Conservation (phyloP, 352 stramenopile species). For the Globisporangium nagaii region DNA sequence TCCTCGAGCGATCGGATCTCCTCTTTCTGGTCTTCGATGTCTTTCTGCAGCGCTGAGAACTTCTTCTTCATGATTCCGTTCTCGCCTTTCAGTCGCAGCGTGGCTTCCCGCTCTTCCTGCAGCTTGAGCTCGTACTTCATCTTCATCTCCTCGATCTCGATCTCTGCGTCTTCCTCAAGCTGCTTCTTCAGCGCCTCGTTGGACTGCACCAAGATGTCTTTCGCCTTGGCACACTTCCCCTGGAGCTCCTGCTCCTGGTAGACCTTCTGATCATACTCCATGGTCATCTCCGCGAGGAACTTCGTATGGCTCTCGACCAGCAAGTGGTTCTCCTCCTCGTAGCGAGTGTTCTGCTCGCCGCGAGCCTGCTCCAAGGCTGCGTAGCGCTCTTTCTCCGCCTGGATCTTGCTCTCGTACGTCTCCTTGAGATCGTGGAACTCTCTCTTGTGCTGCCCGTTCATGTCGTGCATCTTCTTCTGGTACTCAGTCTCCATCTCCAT, state of each 20-base stretch:
- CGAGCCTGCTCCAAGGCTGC: constrained; percentile 73
- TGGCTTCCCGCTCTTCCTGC: constrained; percentile 85
- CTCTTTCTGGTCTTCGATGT: constrained; percentile 94
- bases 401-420: constrained; percentile 89
- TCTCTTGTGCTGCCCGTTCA: constrained; percentile 85
- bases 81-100: constrained; percentile 91
- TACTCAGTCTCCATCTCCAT: constrained; percentile 89
- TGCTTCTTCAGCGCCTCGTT: constrained; percentile 89
- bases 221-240: constrained; percentile 45
- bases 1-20: constrained; percentile 89
- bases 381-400: constrained; percentile 88
- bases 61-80: constrained; percentile 98
- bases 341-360: constrained; percentile 63
- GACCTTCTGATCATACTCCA: constrained; percentile 90
- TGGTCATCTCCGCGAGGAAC: constrained; percentile 89
- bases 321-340: constrained; percentile 72
- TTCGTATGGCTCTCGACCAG: constrained; percentile 77
- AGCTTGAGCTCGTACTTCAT: constrained; percentile 90
- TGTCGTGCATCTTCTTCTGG: constrained; percentile 88
- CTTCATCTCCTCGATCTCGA: constrained; percentile 91
- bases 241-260: constrained; percentile 80
- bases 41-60: constrained; percentile 90
- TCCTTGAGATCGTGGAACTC: constrained; percentile 89
- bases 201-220: constrained; percentile 72
- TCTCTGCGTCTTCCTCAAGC: constrained; percentile 92